Percentiles rank a stretch among this genome's conserved stretches.
These are phyloP conservation scores for Leccinellum luteum DNA, from an alignment of 768 basidiomycete genomes.

Conservation along the genomic window DNA sequence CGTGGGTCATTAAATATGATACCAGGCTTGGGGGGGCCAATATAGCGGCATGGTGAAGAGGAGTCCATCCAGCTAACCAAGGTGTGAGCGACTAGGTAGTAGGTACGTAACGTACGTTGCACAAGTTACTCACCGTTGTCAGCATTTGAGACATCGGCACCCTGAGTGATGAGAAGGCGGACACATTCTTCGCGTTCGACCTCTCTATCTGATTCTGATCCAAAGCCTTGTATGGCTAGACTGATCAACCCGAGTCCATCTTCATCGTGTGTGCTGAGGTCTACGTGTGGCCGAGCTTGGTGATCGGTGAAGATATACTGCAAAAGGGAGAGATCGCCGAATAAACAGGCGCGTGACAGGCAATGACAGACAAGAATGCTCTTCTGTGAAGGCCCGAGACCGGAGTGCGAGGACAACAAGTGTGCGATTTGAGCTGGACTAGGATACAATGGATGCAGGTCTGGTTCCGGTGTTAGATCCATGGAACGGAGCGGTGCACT, in stretches of 20 bases:
- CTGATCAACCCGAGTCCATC: conserved; percentile 83
- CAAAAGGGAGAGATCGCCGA: conserved; percentile 71
- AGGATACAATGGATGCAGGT: conserved; percentile 78
- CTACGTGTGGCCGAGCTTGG: conserved; percentile 62
- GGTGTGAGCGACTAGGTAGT: conserved; percentile 1
- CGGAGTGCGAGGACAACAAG: conserved; percentile 64
- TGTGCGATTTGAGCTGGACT: conserved; percentile 58
- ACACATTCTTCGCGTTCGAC: conserved; percentile 92
- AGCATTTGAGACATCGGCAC: conserved; percentile 57
- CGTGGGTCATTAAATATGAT: conserved; percentile 89
- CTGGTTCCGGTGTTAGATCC: conserved; percentile 72
- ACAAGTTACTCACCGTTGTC: conserved; percentile 55
- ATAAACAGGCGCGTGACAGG: conserved; percentile 70
- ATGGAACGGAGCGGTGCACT: conserved; percentile 32
- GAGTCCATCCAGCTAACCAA: conserved; percentile 84
- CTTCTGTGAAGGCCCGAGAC: conserved; percentile 66
- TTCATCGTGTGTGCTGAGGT: conserved; percentile 73
- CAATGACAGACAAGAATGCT: conserved; percentile 70
- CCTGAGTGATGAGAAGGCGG: conserved; percentile 72
- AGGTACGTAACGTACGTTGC: background rate
- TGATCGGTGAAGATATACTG: conserved; percentile 70
- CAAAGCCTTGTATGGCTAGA: conserved; percentile 76
- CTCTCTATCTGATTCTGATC: conserved; percentile 76
- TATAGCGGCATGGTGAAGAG: conserved; percentile 88
- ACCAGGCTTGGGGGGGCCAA: conserved; percentile 87